A percentile compares a stretch with the other conserved stretches of the same genome.
These are phyloP conservation scores for Colletotrichum sp. DNA, from an alignment of 2,329 filamentous ascomycete species.

Conservation along the genomic window DNA sequence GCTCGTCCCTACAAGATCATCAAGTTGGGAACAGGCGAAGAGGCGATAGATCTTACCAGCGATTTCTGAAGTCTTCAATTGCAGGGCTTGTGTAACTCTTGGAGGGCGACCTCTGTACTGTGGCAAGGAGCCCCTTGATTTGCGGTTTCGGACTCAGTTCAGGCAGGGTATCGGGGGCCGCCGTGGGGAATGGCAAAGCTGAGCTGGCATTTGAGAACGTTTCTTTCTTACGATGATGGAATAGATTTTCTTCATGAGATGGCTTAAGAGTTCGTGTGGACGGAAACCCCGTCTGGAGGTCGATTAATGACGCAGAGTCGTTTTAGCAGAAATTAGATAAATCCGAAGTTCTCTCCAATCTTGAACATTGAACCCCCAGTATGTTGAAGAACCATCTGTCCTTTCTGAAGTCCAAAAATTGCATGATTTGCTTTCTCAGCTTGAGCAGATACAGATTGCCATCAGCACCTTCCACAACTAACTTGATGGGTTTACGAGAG, in stretches of 20 bases:
- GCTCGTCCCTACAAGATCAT: conserved; percentile 5
- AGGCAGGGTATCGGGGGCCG: background rate
- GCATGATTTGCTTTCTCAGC: background rate
- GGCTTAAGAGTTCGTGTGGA: background rate
- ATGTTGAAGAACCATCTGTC: background rate
- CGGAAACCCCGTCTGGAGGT: background rate
- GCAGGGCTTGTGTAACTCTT: background rate
- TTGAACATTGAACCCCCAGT: background rate
- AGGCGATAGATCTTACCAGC: conserved; percentile 18
- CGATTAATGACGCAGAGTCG: background rate
- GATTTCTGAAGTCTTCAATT: background rate
- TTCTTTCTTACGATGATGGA: background rate
- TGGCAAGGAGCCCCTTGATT: background rate
- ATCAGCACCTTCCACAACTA: background rate
- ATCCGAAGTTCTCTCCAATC: background rate
- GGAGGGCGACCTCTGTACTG: background rate
- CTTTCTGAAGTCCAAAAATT: background rate
- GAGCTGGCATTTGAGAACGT: background rate
- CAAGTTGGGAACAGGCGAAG: conserved; percentile 1
- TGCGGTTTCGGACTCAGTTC: background rate
- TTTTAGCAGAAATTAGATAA: background rate
- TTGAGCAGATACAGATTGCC: background rate
- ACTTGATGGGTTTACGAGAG: background rate
- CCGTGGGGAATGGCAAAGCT: background rate
- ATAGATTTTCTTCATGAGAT: background rate